Evolutionary conservation across 2,329 filamentous ascomycete species (phyloP).

Genomic region (Alternaria gansuensis): DNA sequence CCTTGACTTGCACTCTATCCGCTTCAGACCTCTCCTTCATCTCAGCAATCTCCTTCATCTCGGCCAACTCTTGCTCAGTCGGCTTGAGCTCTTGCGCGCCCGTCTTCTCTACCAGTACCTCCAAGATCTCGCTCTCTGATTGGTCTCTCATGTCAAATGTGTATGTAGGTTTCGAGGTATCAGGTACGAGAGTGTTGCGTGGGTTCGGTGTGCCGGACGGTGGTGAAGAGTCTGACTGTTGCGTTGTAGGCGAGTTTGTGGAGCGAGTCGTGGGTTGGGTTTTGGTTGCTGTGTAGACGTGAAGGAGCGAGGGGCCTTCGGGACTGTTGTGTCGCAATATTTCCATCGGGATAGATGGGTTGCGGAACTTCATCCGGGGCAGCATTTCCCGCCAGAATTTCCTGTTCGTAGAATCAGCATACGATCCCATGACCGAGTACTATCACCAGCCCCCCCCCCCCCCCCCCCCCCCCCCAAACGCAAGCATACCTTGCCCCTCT

Average conservation of each 20-base stretch:
- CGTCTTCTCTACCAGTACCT: constrained; percentile 69
- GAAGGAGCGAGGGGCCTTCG: constrained; percentile 52
- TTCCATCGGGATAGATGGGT: constrained; percentile 83
- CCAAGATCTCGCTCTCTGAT: constrained; percentile 69
- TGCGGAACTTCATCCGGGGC: constrained; percentile 91
- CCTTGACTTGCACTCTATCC: constrained; percentile 65
- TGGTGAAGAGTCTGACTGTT: constrained; percentile 28
- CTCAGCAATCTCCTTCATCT: constrained; percentile 67
- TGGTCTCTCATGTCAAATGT: constrained; percentile 68
- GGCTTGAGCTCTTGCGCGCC: constrained; percentile 66
- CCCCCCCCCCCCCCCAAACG: too few relatives aligned
- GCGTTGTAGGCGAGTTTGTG: constrained; percentile 24
- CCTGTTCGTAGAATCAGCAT: constrained; percentile 57
- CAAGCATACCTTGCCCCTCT: constrained; percentile 71
- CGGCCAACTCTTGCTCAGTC: constrained; percentile 66
- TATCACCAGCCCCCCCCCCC: background rate
- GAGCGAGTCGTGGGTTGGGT: constrained; percentile 22
- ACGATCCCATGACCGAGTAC: background rate
- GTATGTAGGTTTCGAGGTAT: constrained; percentile 52
- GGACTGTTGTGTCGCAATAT: constrained; percentile 70
- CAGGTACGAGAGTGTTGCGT: constrained; percentile 39
- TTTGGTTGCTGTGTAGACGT: constrained; percentile 47
- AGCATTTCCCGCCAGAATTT: constrained; percentile 89
- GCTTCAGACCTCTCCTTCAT: constrained; percentile 60
- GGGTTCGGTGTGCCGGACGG: constrained; percentile 34